Conservation (phyloP, 345 rosid genomes). For the Arabidopsis thaliana region TAIR10.1 NC_003070.9:27288001-27288500, state of each 20-base stretch:
- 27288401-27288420: conserved; percentile 34
- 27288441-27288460: conserved; percentile 43
- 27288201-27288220: conserved; percentile 95
- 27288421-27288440: conserved; percentile 39
- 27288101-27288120: background rate
- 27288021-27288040: conserved; percentile 3
- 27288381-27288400: conserved; percentile 24
- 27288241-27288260: conserved; percentile 78
- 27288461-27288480: conserved; percentile 24
- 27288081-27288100: background rate
- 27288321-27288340: conserved; percentile 40
- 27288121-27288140: background rate
- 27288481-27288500: conserved; percentile 21
- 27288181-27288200: conserved; percentile 51
- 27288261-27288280: conserved; percentile 81
- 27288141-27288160: conserved; percentile 72
- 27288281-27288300: conserved; percentile 58
- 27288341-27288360: conserved; percentile 26
- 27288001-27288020: background rate
- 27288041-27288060: conserved; percentile 27
- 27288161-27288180: conserved; percentile 51
- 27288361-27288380: conserved; percentile 41
- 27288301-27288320: conserved; percentile 34
- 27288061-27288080: conserved; percentile 19
- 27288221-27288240: conserved; percentile 94